Base-by-base conservation (phyloP, 805 yeast species). In the Starmerella stellata region DNA sequence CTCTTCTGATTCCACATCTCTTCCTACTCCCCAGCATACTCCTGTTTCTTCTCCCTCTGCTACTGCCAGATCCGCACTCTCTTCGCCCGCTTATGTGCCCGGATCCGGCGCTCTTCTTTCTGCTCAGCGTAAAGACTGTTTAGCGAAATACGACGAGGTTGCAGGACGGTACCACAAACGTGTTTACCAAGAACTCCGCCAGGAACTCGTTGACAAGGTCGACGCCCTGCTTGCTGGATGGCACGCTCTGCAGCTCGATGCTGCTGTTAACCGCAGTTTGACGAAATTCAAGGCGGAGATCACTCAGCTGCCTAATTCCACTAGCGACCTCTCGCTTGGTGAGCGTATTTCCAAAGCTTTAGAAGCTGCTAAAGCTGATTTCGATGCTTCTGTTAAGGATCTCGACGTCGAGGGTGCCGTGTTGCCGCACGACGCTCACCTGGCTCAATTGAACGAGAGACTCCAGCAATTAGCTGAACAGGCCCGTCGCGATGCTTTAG, bases 91-190 rank as follows among this genome's bases (percentile, higher is more conserved):
- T 8, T 24, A 46, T 18, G 37, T 52, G 23, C 45, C 50, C 23
- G 37, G 41, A 17, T 39, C 48, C 35, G 30, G 57, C 54, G 36
- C 68, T 55, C 2, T 54, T 52, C 31, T 44, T 50, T 0, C 87
- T 7, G 55, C 55, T 13, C 58, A 78, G 29, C 64, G 72, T 34
- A 46, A 58, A 2, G 55, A 58, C 2, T 66, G 74, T 2, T 49
- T 82, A 13, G 60, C 57, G 0, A 53, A 59, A 11, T 87, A 72
- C 56, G 93, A 82, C 52, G 50, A 61, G 4, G 65, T 67, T 41
- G 98, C 96, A 1, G 68, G 90, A 1, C 72, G 83, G 40, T 90
- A 90, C 54, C 66, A 72, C 37, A 56, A 62, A 29, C 42, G 66
- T 2, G 92, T 85, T 2, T 90, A 78, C 55, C 52, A 63, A 31